These are phyloP conservation scores for Eragrostis tef DNA, from an alignment of 202 grass and related monocot species.

Conservation along the genomic window DNA sequence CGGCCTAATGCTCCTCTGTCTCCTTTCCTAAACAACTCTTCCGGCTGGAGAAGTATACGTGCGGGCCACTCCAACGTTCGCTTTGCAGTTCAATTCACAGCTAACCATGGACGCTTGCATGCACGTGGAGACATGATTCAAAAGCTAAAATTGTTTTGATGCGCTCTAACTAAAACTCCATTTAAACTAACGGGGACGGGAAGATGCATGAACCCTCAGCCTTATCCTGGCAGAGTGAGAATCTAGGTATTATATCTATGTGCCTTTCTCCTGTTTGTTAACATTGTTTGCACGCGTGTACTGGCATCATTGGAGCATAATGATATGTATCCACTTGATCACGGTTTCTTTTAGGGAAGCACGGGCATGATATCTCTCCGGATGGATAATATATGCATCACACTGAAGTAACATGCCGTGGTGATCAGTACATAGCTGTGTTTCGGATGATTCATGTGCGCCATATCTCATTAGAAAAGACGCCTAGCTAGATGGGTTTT, in stretches of 20 bases:
- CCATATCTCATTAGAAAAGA: background rate
- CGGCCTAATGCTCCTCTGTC: conserved; percentile 44
- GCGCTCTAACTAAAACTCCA: conserved; percentile 21
- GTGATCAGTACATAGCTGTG: background rate
- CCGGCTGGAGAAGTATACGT: conserved; percentile 50
- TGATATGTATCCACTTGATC: conserved; percentile 37
- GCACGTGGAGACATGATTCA: conserved; percentile 53
- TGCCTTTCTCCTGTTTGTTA: conserved; percentile 20
- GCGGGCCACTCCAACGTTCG: conserved; percentile 42
- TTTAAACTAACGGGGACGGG: conserved; percentile 35
- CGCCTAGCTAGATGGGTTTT: background rate
- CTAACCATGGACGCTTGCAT: conserved; percentile 32
- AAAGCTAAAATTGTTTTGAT: conserved; percentile 52
- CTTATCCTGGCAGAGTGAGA: conserved; percentile 53
- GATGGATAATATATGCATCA: conserved; percentile 8
- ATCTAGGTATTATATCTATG: conserved; percentile 45
- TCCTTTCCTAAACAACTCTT: conserved; percentile 28
- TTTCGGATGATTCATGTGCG: conserved; percentile 5
- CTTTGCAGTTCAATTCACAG: conserved; percentile 19
- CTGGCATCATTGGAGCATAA: conserved; percentile 34
- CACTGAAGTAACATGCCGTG: conserved; percentile 20
- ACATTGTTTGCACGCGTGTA: conserved; percentile 26
- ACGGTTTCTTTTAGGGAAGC: conserved; percentile 54
- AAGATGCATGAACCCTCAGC: conserved; percentile 39
- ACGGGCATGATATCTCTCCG: background rate